phyloP scores from a whole-genome alignment of 2,329 filamentous ascomycete species.

The Colletotrichum liriopes region DNA sequence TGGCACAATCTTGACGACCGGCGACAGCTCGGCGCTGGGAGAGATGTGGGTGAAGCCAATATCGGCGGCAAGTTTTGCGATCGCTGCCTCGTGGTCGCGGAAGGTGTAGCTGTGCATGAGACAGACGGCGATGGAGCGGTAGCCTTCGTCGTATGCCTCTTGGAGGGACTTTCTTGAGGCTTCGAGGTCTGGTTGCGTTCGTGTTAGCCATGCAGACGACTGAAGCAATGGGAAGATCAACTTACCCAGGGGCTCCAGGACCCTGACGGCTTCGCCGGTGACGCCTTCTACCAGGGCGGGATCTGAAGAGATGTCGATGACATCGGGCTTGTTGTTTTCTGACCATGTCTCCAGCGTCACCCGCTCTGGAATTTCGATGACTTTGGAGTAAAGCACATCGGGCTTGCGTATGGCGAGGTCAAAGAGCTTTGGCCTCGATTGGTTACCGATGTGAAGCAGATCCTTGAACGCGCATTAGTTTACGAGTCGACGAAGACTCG shows the following conservation, averaged over 20 bases:
- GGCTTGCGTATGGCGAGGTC: constrained; percentile 79
- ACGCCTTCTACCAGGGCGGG: constrained; percentile 67
- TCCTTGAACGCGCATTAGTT: constrained; percentile 70
- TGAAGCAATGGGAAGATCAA: fast-evolving
- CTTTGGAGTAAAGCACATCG: constrained; percentile 78
- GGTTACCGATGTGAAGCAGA: constrained; percentile 81
- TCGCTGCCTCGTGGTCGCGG: constrained; percentile 68
- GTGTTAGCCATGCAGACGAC: neutral
- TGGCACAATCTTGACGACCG: constrained; percentile 80
- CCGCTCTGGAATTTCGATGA: constrained; percentile 82
- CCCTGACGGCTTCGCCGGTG: constrained; percentile 78
- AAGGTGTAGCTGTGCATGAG: constrained; percentile 82
- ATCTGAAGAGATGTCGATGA: constrained; percentile 34
- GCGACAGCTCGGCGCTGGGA: constrained; percentile 61
- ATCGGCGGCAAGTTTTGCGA: constrained; percentile 54
- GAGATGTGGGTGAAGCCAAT: constrained; percentile 76
- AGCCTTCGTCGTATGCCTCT: constrained; percentile 72
- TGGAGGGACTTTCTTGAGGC: constrained; percentile 70
- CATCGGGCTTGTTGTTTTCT: constrained; percentile 34
- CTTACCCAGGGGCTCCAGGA: constrained; percentile 69
- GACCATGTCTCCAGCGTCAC: constrained; percentile 74
- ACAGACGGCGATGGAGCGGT: constrained; percentile 78
- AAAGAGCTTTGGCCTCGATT: constrained; percentile 81
- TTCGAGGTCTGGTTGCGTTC: constrained; percentile 56
- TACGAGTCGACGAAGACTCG: too few species aligned